These are phyloP conservation scores for Pythium dissotocum DNA, from an alignment of 352 stramenopile genomes.

Conservation along the genomic window DNA sequence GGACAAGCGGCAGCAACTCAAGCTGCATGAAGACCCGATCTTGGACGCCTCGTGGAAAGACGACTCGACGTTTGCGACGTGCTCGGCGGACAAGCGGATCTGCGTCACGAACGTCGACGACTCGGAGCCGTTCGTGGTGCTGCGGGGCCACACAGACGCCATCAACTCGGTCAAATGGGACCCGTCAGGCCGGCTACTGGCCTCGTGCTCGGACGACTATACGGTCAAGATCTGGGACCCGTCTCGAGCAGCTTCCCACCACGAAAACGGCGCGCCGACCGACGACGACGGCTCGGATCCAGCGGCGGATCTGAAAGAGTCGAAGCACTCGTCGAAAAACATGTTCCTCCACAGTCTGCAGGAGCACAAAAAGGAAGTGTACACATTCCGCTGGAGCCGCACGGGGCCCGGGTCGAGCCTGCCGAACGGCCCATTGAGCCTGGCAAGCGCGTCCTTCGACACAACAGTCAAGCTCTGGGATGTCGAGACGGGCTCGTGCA, in stretches of 20 bases:
- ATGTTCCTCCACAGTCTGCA: constrained; percentile 83
- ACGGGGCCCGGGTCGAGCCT: constrained; percentile 70
- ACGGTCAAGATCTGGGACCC: constrained; percentile 97
- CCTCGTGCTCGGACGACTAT: constrained; percentile 97
- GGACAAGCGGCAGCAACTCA: constrained; percentile 94
- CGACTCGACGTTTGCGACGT: constrained; percentile 93
- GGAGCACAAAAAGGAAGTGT: constrained; percentile 93
- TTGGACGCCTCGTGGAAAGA: constrained; percentile 94
- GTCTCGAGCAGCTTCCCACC: constrained; percentile 22
- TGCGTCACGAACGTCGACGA: constrained; percentile 90
- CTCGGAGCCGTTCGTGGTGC: constrained; percentile 70
- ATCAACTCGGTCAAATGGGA: constrained; percentile 99
- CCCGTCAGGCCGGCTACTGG: constrained; percentile 91
- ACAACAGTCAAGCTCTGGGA: constrained; percentile 95
- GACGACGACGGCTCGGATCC: constrained; percentile 24
- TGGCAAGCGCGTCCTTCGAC: constrained; percentile 96
- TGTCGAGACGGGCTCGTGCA: constrained; percentile 87
- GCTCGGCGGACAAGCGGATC: constrained; percentile 93
- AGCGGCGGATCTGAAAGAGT: constrained; percentile 18
- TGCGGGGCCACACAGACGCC: constrained; percentile 94
- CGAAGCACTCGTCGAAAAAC: constrained; percentile 19
- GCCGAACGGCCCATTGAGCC: constrained; percentile 66
- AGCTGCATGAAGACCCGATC: constrained; percentile 90
- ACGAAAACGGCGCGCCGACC: constrained; percentile 17
- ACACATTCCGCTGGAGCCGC: constrained; percentile 92